A percentile compares a stretch with the other conserved stretches of the same genome.
These are phyloP conservation scores for Pleurotus ostreatus DNA, from an alignment of 768 basidiomycete species.

Conservation along the genomic window DNA sequence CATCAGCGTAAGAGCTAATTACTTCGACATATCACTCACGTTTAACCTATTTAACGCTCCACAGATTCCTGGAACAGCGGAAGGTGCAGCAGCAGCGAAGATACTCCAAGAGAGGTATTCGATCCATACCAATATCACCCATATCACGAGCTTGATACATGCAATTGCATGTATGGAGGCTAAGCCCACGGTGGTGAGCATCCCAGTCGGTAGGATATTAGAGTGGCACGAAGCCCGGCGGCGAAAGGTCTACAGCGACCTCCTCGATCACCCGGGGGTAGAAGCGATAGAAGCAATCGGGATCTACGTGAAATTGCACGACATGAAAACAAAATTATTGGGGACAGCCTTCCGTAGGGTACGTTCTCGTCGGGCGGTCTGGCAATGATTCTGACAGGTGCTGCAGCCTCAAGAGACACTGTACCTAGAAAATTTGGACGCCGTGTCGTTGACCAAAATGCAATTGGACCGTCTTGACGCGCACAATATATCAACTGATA, in stretches of 20 bases:
- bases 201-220: slow-evolving; percentile 46
- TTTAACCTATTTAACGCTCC: not conserved
- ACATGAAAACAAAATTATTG: slow-evolving; percentile 35
- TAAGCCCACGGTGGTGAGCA: slow-evolving; percentile 41
- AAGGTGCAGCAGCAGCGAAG: slow-evolving; percentile 45
- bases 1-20: slow-evolving; percentile 39
- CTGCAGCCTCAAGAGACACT: slow-evolving; percentile 29
- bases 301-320: slow-evolving; percentile 36
- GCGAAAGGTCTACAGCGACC: slow-evolving; percentile 16
- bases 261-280: slow-evolving; percentile 37
- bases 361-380: slow-evolving; percentile 14
- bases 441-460: slow-evolving; percentile 34
- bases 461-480: slow-evolving; percentile 30
- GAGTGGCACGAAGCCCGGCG: slow-evolving; percentile 35
- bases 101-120: slow-evolving; percentile 30
- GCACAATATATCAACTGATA: not conserved
- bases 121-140: slow-evolving; percentile 47
- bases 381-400: slow-evolving; percentile 24
- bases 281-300: slow-evolving; percentile 42
- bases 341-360: slow-evolving; percentile 40
- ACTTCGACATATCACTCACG: not conserved
- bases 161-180: slow-evolving; percentile 54
- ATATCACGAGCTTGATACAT: slow-evolving; percentile 52
- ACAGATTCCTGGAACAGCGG: slow-evolving; percentile 57
- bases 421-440: slow-evolving; percentile 37